Base-by-base conservation (phyloP, 352 stramenopile genomes). In the Globisporangium sylvaticum region DNA sequence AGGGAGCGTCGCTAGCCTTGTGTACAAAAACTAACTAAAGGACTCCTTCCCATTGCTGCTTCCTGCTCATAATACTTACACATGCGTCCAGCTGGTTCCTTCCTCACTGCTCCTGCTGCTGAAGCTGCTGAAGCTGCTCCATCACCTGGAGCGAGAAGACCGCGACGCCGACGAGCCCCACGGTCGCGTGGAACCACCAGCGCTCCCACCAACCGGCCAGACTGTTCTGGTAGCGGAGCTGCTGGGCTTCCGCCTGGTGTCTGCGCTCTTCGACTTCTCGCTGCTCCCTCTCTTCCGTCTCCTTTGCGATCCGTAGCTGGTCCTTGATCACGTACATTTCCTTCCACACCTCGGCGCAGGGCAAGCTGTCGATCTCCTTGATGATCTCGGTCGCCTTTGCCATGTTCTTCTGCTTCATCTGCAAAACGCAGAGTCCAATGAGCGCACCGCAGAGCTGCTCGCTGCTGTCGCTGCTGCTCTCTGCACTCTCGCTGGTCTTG, bases 381-480 rank as follows among this genome's bases (percentile, higher is more conserved):
- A 89, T 79, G 27, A 83, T 50, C 52, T 72, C 37, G 2, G 61
- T 50, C 3, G 83, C 83, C 25, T 75, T 54, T 0, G 48, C 65
- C 15, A 75, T 58, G 50, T 83, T 75, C 5, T 73, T 70, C 29
- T 78, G 65, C 58, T 77, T 80, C n/a, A 91, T 73, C 22, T 83
- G 67, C 8, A 91, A 69, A 39, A 91, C 77, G 25, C 80, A 91
- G 29, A 87, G 69, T 7, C 77, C 80, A 9, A 89, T 71, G 12
- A 91, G 74, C 29, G 78, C 64, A n/a, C 80, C 72, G 57, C 75
- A 77, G 64, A 87, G 69, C 52, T 71, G 58, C 34, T 81, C 75
- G 8, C 44, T 73, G 24, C 58, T 62, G 12, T 31, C 61, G 9
- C 66, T 58, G 22, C 27, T 58, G 10, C 9, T 20, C 8, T 25